Base-by-base conservation (phyloP, 2,329 filamentous ascomycete genomes). In the Xylaria arbuscula region DNA sequence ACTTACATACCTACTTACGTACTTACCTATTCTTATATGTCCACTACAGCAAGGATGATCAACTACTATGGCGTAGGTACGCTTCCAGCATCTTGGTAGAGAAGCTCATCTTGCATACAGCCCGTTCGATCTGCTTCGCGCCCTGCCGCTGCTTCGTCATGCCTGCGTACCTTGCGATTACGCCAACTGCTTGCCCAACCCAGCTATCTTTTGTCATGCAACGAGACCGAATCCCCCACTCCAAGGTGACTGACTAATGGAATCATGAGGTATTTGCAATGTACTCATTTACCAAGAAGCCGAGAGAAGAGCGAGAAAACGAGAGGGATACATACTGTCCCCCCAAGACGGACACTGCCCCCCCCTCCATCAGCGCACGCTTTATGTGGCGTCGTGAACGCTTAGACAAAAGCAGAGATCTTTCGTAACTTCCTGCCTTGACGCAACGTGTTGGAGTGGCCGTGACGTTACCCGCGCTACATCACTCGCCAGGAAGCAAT, bases 41-140 rank as follows among this genome's bases (percentile, higher is more conserved):
- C 19, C 47, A 54, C 28, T 36, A 54, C 51, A 28, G 50, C 40
- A 57, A 57, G 59, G 53, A 45, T 59, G 48, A 64, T 62, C 45
- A 8, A 45, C 54, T 28, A 34, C 53, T 62, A 62, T 51, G 50
- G 53, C 32, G 57, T 59, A 17, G 13, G 13, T 45, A 15, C 32
- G 42, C 55, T 67, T 62, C 70, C 68, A 61, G 55, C 13, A 63
- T 65, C 65, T 68, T 63, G 70, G 65, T 66, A 70, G 42, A 54
- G 64, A 19, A 54, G 56, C 62, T 45, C 61, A 70, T 72, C 69
- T 70, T 67, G 68, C 70, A 70, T 70, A 64, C 56, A 58, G 51
- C 62, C 67, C 67, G 38, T 55, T 58, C 54, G 66, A 69, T 68
- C 62, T 58, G 57, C 50, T 45, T 47, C 62, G 13, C 48, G 50